These are phyloP conservation scores for Trichoderma gamsii DNA, from an alignment of 495 filamentous ascomycete genomes.

Conservation along the genomic window DNA sequence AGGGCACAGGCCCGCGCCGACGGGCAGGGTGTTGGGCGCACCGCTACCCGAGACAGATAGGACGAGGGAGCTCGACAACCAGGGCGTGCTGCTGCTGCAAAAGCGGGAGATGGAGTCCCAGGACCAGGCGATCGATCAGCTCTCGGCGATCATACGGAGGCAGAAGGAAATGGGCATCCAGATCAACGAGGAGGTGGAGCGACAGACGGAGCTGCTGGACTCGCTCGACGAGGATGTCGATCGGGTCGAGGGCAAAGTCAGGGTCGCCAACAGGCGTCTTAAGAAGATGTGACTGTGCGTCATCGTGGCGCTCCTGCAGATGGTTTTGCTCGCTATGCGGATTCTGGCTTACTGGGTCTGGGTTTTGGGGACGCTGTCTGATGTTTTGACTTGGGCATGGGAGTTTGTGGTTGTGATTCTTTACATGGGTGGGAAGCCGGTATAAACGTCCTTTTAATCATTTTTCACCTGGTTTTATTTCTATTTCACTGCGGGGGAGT, in stretches of 20 bases:
- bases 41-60: constrained; percentile 74
- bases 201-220: constrained; percentile 77
- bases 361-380: constrained; percentile 23
- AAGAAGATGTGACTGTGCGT: constrained; percentile 53
- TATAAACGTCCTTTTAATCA: background rate
- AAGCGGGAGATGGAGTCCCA: constrained; percentile 78
- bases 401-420: constrained; percentile 26
- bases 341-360: constrained; percentile 21
- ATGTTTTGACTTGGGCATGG: constrained; percentile 25
- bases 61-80: constrained; percentile 86
- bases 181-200: constrained; percentile 77
- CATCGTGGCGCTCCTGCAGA: constrained; percentile 17
- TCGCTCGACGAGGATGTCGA: constrained; percentile 71
- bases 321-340: constrained; percentile 19
- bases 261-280: constrained; percentile 75
- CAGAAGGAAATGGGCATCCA: constrained; percentile 81
- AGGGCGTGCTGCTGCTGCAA: constrained; percentile 81
- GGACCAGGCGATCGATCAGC: constrained; percentile 69
- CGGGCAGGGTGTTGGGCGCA: constrained; percentile 63
- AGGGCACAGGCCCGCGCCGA: background rate
- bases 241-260: constrained; percentile 67
- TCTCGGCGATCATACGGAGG: constrained; percentile 67
- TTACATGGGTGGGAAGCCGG: constrained; percentile 14
- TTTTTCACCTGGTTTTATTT: too few relatives aligned
- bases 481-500: background rate